Evolutionary conservation across 23 red algal genomes (phyloP), one percentile per base, ranked within the genome.

Genomic region (Pyropia haitanensis): DNA sequence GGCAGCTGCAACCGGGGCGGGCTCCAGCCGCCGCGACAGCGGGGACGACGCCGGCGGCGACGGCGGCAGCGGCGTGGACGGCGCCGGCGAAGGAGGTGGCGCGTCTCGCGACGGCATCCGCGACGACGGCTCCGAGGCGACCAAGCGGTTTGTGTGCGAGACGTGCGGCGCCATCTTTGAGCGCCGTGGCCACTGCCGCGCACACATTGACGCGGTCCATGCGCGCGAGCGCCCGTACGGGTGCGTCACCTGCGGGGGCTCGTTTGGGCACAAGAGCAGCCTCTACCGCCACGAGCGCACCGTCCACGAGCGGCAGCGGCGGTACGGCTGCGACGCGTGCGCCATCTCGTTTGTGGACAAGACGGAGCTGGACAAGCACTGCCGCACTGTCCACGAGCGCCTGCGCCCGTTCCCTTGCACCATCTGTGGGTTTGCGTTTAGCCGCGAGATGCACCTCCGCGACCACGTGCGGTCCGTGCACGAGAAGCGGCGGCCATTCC

Each of bases 401-500:
- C 68, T 60, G 9, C 28, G 79, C 15, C 79, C 79, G 17, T 84
- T 70, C 79, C 65, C 73, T 4, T 84, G 79, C 19, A 64, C 68
- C 17, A 84, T 56, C 59, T 87, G 81, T 33, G 61, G 71, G 13
- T 87, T 72, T 18, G 70, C 70, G 0, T 87, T 87, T 48, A 72
- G 76, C 48, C 58, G 81, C 39, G 81, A 87, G 14, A 72, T 70
- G 12, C 81, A 87, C 53, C 65, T 87, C 14, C 54, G 81, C 53
- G 81, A 76, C 19, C 81, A 87, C 65, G 75, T 87, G 12, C 50
- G 70, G 14, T 70, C 81, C 2, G 81, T 87, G 4, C 81, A 87
- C 31, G 81, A 87, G 33, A 87, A 87, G 61, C 74, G 70, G 27
- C 71, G 81, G 39, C 81, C 70, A 58, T 87, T 87, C 71, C 70